phyloP scores from a whole-genome alignment of 192 early-diverging fungal species.

The Bifiguratus adelaidae region DNA sequence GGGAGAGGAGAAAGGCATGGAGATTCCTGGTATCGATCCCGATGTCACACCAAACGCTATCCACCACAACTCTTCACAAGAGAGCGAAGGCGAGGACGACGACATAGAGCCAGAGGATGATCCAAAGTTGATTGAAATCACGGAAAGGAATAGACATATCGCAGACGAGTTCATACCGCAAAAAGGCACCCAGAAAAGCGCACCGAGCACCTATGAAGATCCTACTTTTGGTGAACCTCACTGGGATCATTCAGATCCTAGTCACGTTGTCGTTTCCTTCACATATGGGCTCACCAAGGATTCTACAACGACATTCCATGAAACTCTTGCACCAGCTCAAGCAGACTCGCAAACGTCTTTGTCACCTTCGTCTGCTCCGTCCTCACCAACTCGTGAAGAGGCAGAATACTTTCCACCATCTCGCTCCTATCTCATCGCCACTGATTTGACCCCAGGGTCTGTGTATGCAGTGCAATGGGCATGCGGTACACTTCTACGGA shows the following conservation, averaged over 20 bases:
- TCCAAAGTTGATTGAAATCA: constrained; percentile 6
- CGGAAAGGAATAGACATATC: constrained; percentile 14
- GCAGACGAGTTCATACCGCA: too few species aligned
- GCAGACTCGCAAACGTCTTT: constrained; percentile 1
- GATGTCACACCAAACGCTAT: too few species aligned
- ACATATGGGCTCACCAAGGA: constrained; percentile 1
- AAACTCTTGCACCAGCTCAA: constrained; percentile 4
- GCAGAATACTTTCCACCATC: background rate
- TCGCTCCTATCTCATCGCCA: constrained; percentile 27
- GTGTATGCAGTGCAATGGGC: constrained; percentile 42
- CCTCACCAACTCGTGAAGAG: constrained; percentile 1
- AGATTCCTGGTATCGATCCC: too few species aligned
- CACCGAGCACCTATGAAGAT: too few species aligned
- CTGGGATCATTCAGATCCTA: background rate
- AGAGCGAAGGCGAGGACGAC: constrained; percentile 8
- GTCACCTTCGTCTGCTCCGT: constrained; percentile 3
- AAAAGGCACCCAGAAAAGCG: too few species aligned
- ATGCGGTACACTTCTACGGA: constrained; percentile 32
- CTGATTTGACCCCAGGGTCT: constrained; percentile 38
- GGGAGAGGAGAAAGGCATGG: too few species aligned
- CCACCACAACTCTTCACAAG: too few species aligned
- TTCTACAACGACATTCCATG: constrained; percentile 1
- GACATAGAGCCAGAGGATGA: constrained; percentile 7
- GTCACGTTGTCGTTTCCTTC: constrained; percentile 5
- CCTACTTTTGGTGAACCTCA: too few species aligned